phyloP scores from a whole-genome alignment of 176 grass and related monocot species.

The Stipa capillata region DNA sequence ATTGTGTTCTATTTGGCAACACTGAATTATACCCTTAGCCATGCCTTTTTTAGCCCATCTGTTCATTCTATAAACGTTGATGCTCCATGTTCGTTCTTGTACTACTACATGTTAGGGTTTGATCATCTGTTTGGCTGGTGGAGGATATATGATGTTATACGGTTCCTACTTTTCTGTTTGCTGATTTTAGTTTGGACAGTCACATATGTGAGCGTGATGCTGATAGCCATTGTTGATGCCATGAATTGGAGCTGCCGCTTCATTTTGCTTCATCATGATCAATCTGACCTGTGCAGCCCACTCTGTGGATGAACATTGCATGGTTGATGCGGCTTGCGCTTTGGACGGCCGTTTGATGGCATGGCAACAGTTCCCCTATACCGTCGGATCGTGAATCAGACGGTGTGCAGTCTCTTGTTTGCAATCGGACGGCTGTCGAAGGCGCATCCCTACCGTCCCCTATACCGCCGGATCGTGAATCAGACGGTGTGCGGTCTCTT shows the following conservation, averaged over 20 bases:
- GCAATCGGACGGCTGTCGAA: not conserved
- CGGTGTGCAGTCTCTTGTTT: not conserved
- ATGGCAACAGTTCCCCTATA: no score
- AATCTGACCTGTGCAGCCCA: not conserved
- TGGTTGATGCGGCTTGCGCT: not conserved
- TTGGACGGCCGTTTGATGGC: constrained; percentile 66
- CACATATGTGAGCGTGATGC: not conserved
- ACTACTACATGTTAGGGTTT: not conserved
- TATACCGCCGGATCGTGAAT: no score
- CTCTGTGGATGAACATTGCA: not conserved
- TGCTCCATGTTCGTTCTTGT: no score
- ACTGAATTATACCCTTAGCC: no score
- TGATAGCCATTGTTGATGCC: not conserved
- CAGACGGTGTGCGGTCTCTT: not conserved
- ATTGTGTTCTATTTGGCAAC: not conserved
- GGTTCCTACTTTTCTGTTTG: not conserved
- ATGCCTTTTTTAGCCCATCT: constrained; percentile 29
- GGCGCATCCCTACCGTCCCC: not conserved
- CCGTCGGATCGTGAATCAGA: no score
- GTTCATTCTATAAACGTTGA: constrained; percentile 20
- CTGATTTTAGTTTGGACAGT: not conserved
- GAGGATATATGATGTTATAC: not conserved
- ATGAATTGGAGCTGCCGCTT: not conserved
- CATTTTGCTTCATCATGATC: not conserved
- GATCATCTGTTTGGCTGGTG: not conserved